Percentiles rank a stretch among this genome's conserved stretches.
These are phyloP conservation scores for Sporothrix schenckii DNA, from an alignment of 2,329 filamentous ascomycete species.

Conservation along the genomic window DNA sequence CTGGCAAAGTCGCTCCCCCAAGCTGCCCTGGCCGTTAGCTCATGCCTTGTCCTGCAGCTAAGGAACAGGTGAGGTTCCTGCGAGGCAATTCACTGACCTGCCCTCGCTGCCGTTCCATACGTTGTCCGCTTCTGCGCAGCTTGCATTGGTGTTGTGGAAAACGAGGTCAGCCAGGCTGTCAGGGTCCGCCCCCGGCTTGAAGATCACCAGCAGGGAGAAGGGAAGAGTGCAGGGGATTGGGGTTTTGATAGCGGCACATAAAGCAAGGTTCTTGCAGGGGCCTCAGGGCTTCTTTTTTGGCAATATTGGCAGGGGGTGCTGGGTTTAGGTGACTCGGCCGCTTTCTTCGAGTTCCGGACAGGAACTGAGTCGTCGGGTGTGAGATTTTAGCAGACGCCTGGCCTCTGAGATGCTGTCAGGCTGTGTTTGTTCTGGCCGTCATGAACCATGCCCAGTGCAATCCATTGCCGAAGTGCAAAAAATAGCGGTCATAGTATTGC, in stretches of 20 bases:
- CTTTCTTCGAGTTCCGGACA: not conserved
- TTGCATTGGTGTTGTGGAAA: slow-evolving; percentile 16
- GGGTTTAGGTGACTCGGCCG: slow-evolving; percentile 18
- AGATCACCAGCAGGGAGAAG: slow-evolving; percentile 9
- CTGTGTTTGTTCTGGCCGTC: not conserved
- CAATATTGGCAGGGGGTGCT: not conserved
- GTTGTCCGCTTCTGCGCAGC: not conserved
- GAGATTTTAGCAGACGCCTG: not conserved
- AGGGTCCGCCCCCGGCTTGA: not conserved
- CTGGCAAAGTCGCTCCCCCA: slow-evolving; percentile 10
- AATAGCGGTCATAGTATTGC: not conserved
- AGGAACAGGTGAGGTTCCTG: not conserved
- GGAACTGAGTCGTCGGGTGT: not conserved
- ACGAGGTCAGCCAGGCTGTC: not conserved
- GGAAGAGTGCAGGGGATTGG: not conserved
- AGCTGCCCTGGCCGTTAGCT: slow-evolving; percentile 1
- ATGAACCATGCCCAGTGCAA: not conserved
- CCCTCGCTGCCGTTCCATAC: not conserved
- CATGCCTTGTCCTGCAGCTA: slow-evolving; percentile 14
- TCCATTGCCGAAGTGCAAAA: slow-evolving; percentile 3
- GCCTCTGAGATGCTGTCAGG: not conserved
- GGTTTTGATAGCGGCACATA: not conserved
- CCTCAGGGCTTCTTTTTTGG: not conserved
- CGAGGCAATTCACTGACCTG: not conserved
- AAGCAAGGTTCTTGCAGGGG: slow-evolving; percentile 17